These are phyloP conservation scores for Rhizomucor miehei DNA, from an alignment of 371 early-diverging fungal species.

Conservation along the genomic window DNA sequence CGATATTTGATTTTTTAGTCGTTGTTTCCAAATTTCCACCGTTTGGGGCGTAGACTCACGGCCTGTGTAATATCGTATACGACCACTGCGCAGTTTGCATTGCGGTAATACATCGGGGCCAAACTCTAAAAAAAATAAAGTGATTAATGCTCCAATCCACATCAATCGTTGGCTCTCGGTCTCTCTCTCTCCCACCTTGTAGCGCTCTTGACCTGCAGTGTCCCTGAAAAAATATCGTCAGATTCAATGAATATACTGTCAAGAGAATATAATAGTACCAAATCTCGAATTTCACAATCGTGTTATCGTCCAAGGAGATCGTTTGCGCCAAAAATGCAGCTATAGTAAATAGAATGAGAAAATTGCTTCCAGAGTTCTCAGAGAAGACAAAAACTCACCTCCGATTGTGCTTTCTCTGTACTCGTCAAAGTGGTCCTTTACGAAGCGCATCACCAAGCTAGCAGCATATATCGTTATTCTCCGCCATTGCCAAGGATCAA, in stretches of 20 bases:
- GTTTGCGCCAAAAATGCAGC: constrained; percentile 85
- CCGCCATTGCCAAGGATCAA: neutral
- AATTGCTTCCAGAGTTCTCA: neutral
- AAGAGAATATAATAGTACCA: constrained; percentile 52
- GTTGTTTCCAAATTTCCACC: too few species aligned
- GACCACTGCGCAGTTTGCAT: constrained; percentile 94
- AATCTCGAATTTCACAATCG: constrained; percentile 82
- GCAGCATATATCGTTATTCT: neutral
- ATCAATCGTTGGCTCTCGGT: neutral
- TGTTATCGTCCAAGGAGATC: constrained; percentile 65
- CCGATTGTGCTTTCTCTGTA: constrained; percentile 98
- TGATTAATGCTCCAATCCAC: constrained; percentile 1
- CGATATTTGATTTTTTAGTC: neutral
- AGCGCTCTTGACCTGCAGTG: constrained; percentile 95
- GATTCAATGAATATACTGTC: constrained; percentile 1
- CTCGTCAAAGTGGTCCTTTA: constrained; percentile 96
- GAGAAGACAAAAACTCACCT: constrained; percentile 58
- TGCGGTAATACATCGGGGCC: constrained; percentile 99
- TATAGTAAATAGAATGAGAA: constrained; percentile 50
- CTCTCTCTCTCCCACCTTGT: constrained; percentile 65
- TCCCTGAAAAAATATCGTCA: constrained; percentile 61
- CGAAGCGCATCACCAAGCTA: constrained; percentile 93
- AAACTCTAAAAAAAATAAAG: constrained; percentile 62
- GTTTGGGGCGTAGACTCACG: constrained; percentile 38
- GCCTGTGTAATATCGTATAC: constrained; percentile 97